These are phyloP conservation scores for Paxillus rubicundulus DNA, from an alignment of 768 basidiomycete species.

Conservation along the genomic window DNA sequence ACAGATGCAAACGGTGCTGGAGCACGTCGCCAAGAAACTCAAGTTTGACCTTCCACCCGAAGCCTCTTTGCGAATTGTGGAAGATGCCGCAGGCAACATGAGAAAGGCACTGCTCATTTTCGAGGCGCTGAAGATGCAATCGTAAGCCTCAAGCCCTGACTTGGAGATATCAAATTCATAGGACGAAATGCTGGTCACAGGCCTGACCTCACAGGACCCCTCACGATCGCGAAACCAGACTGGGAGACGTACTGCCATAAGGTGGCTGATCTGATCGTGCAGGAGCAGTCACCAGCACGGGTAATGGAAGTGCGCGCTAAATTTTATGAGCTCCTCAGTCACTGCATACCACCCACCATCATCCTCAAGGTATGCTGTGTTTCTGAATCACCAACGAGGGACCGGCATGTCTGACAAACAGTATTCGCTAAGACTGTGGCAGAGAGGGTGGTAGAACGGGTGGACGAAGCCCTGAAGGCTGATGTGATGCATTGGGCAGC, in stretches of 20 bases:
- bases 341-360: conserved; percentile 93
- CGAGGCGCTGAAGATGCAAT: conserved; percentile 96
- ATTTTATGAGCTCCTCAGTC: conserved; percentile 92
- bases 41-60: conserved; percentile 79
- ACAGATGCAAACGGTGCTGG: conserved; percentile 80
- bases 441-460: conserved; percentile 78
- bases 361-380: conserved; percentile 72
- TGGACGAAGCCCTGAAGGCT: conserved; percentile 86
- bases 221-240: conserved; percentile 93
- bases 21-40: conserved; percentile 76
- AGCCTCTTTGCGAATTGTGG: conserved; percentile 70
- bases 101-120: conserved; percentile 93
- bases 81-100: conserved; percentile 85
- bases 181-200: conserved; percentile 35
- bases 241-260: conserved; percentile 98
- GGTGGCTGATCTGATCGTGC: conserved; percentile 85
- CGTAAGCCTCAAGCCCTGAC: conserved; percentile 47
- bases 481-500: conserved; percentile 99
- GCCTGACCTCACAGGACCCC: conserved; percentile 76
- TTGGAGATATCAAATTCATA: background rate
- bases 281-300: conserved; percentile 84
- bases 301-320: conserved; percentile 92
- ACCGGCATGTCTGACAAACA: conserved; percentile 4
- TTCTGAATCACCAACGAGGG: background rate
- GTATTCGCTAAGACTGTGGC: conserved; percentile 73